Conservation (phyloP, 2,329 filamentous ascomycete genomes). For the Fusarium sp. region DNA sequence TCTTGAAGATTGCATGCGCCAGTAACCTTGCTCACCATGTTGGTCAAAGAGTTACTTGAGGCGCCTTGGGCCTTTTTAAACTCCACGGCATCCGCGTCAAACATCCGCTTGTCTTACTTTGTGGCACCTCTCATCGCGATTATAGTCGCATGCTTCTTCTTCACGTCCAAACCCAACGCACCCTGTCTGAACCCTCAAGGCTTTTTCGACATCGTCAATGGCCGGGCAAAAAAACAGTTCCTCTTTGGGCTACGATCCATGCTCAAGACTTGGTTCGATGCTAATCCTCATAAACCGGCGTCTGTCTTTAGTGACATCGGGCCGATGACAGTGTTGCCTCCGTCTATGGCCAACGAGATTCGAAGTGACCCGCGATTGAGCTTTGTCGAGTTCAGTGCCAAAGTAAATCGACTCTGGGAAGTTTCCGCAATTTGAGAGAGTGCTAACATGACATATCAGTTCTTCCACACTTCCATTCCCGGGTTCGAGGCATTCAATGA, state of each 20-base stretch:
- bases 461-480: neutral
- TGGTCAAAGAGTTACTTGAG: neutral
- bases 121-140: neutral
- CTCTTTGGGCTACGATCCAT: neutral
- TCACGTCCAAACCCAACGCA: neutral
- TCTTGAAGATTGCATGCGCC: neutral
- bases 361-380: neutral
- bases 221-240: neutral
- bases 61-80: neutral
- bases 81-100: neutral
- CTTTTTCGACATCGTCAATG: neutral
- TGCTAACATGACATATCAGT: neutral
- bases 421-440: neutral
- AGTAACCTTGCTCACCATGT: neutral
- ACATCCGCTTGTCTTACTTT: neutral
- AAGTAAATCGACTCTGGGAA: neutral
- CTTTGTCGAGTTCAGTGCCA: neutral
- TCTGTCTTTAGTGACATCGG: neutral
- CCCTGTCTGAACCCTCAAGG: neutral
- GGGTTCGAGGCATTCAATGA: neutral
- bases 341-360: neutral
- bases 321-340: neutral
- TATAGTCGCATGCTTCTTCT: neutral
- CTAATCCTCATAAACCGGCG: neutral
- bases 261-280: neutral